Base-by-base conservation (phyloP, 1,284 basidiomycete species). In the Stereum hirsutum region DNA sequence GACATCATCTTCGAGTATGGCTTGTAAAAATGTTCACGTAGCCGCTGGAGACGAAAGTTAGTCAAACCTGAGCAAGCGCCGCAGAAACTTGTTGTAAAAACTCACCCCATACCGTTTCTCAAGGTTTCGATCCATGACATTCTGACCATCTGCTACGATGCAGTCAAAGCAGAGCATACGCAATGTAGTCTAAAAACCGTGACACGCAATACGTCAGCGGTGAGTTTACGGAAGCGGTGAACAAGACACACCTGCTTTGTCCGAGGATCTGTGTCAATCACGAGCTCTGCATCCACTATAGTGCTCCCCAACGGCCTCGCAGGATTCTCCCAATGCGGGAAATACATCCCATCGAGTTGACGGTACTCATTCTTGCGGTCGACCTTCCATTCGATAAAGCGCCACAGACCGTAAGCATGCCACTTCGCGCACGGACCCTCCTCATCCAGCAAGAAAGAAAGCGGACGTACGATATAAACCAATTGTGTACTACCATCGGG, bases 301-400 rank as follows among this genome's bases (percentile, higher is more conserved):
- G 92, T 91, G 56, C 88, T 85, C 46, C 76, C 70, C 26, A 92
- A 67, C 14, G 81, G 82, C 38, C 65, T 70, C 51, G 69, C 66
- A 15, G 72, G 78, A 42, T 81, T 71, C 50, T 85, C 84, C 54
- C 85, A 82, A 56, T 93, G 88, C 5, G 95, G 93, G 55, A 99
- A 98, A 63, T 77, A 86, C 39, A 99, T 68, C 3, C 86, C 85
- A 17, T 66, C 58, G 6, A 92, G 63, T 52, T 76, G 61, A 50
- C 86, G 84, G 61, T 94, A 99, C 5, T 74, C 68, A 55, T 99
- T 95, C 58, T 95, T 92, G 43, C 96, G 82, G 69, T 99, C 94
- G 57, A 99, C 92, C 93, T 97, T 55, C 14, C 10, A 39, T 41
- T 25, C 36, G 46, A 21, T 37, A 34, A 23, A 34, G 20, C 31